phyloP scores from a whole-genome alignment of 495 filamentous ascomycete genomes.

The Podospora appendiculata region DNA sequence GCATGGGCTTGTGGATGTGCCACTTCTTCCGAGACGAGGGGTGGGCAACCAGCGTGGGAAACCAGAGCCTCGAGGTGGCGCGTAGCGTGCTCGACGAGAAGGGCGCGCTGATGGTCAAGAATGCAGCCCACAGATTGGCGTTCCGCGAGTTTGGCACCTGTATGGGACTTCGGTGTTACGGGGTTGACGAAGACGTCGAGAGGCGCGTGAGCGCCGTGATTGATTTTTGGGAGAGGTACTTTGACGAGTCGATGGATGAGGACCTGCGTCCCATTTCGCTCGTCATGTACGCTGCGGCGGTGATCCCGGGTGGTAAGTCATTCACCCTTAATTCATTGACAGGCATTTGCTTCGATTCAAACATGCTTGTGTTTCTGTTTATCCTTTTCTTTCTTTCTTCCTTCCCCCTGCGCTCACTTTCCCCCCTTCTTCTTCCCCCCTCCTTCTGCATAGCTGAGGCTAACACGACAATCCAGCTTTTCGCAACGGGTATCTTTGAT shows the following conservation, averaged over 20 bases:
- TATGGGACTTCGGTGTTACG: conserved; percentile 50
- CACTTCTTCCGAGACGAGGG: conserved; percentile 46
- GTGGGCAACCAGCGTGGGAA: conserved; percentile 43
- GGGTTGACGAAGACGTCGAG: conserved; percentile 33
- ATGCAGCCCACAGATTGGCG: conserved; percentile 40
- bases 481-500: no score
- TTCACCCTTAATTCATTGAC: conserved; percentile 1
- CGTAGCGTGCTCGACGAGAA: conserved; percentile 24
- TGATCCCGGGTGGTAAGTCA: conserved; percentile 53
- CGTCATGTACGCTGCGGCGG: conserved; percentile 60
- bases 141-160: conserved; percentile 59
- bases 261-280: conserved; percentile 51
- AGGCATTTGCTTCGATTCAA: no score
- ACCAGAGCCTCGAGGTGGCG: conserved; percentile 39
- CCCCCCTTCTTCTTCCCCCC: no score
- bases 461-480: no score
- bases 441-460: no score
- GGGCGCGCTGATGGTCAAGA: conserved; percentile 25
- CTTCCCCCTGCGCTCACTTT: no score
- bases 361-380: no score
- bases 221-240: conserved; percentile 44
- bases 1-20: conserved; percentile 58
- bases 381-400: no score
- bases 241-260: conserved; percentile 35
- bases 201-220: conserved; percentile 39